Evolutionary conservation across 768 basidiomycete genomes (phyloP).

Genomic region (Collybiopsis luxurians): DNA sequence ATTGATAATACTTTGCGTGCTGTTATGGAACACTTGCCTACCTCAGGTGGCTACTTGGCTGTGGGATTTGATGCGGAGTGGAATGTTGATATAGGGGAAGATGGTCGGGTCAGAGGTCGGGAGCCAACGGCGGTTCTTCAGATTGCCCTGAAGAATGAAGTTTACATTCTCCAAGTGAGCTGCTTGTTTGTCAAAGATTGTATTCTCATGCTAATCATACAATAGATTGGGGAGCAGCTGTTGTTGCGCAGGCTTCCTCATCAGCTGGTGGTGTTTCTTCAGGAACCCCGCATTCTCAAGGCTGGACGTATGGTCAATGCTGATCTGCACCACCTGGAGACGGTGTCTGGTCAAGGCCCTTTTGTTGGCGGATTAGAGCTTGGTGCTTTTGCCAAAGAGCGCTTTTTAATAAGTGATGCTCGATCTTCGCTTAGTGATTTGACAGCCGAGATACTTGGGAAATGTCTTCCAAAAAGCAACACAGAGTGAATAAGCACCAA

Average conservation of each 20-base stretch:
- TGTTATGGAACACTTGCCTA: background rate
- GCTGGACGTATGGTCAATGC: conserved; percentile 9
- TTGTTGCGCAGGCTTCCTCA: too few species aligned
- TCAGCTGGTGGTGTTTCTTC: too few species aligned
- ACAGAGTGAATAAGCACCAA: conserved; percentile 9
- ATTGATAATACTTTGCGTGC: background rate
- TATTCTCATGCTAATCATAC: too few species aligned
- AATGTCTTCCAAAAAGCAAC: conserved; percentile 6
- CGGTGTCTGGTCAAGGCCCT: background rate
- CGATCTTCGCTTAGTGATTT: conserved; percentile 5
- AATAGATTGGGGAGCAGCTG: too few species aligned
- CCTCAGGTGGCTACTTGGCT: conserved; percentile 29
- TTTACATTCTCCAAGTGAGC: conserved; percentile 1
- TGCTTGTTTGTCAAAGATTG: too few species aligned
- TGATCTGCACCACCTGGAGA: conserved; percentile 5
- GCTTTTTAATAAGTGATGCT: background rate
- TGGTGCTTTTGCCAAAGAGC: conserved; percentile 9
- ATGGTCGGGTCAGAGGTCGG: conserved; percentile 30
- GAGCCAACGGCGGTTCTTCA: conserved; percentile 11
- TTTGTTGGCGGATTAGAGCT: conserved; percentile 8
- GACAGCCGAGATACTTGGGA: conserved; percentile 2
- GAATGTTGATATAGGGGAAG: conserved; percentile 44
- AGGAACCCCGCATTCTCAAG: conserved; percentile 6
- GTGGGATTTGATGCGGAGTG: conserved; percentile 58
- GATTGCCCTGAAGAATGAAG: conserved; percentile 2